A percentile compares a stretch with the other conserved stretches of the same genome.
phyloP scores from a whole-genome alignment of 129 eudicot genomes.

The Flaveria trinervia region DNA sequence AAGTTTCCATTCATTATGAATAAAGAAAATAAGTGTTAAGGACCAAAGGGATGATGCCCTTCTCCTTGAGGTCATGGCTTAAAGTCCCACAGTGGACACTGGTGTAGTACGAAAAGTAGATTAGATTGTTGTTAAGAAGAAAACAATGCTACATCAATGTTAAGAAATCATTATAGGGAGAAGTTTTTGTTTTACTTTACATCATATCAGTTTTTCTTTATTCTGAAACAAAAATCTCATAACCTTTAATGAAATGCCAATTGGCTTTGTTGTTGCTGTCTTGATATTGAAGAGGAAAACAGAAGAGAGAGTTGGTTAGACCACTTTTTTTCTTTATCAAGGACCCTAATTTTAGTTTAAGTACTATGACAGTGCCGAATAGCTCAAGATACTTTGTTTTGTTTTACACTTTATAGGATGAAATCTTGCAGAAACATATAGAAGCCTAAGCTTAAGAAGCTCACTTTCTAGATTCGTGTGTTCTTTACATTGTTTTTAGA shows the following conservation, averaged over 20 bases:
- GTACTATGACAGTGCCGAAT: background rate
- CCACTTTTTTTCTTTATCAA: background rate
- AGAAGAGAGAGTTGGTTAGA: background rate
- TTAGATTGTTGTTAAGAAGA: too few relatives aligned
- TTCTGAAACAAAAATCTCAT: too few relatives aligned
- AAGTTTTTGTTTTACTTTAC: too few relatives aligned
- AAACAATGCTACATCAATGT: too few relatives aligned
- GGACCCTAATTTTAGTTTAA: background rate
- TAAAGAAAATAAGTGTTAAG: background rate
- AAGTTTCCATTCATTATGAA: background rate
- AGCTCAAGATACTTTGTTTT: background rate
- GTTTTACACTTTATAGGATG: background rate
- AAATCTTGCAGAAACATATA: background rate
- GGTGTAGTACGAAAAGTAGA: too few relatives aligned
- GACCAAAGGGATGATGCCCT: too few relatives aligned
- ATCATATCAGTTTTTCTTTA: too few relatives aligned
- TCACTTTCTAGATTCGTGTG: background rate
- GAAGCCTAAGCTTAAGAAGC: background rate
- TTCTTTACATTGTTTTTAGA: background rate
- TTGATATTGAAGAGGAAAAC: background rate
- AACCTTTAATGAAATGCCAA: too few relatives aligned
- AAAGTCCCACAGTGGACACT: too few relatives aligned
- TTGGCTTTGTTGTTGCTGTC: background rate
- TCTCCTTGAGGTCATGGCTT: too few relatives aligned
- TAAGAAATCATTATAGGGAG: too few relatives aligned